phyloP scores from a whole-genome alignment of 352 stramenopile species.

The Phytophthora syringae region DNA sequence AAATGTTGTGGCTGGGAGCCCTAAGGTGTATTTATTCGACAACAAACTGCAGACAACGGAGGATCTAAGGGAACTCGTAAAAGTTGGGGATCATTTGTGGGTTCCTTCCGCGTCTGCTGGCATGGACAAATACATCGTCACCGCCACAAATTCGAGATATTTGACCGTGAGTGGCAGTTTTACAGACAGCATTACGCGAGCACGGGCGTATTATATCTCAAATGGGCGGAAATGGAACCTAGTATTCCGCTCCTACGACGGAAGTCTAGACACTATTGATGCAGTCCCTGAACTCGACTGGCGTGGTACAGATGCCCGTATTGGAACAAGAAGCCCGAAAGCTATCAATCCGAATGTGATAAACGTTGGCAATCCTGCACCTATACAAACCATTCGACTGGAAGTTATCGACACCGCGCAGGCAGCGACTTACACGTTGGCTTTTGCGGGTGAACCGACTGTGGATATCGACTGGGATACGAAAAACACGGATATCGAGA shows the following conservation, averaged over 20 bases:
- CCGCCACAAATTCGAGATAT: constrained; percentile 32
- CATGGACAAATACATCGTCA: constrained; percentile 58
- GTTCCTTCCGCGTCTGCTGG: constrained; percentile 45
- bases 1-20: constrained; percentile 34
- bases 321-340: constrained; percentile 52
- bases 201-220: constrained; percentile 38
- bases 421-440: constrained; percentile 54
- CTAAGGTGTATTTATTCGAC: constrained; percentile 60
- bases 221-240: constrained; percentile 70
- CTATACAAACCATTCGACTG: constrained; percentile 61
- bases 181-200: constrained; percentile 42
- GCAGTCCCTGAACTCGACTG: constrained; percentile 65
- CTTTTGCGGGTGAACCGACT: constrained; percentile 55
- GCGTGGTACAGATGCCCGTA: constrained; percentile 56
- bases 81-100: constrained; percentile 59
- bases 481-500: neutral
- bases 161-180: constrained; percentile 63
- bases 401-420: constrained; percentile 30
- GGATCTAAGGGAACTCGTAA: constrained; percentile 47
- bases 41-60: constrained; percentile 70
- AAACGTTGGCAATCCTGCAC: constrained; percentile 58
- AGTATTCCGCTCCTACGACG: constrained; percentile 73
- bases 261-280: constrained; percentile 61
- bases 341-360: constrained; percentile 48
- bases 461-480: constrained; percentile 50